Evolutionary conservation across 192 early-diverging fungal genomes (phyloP), one percentile per base, ranked within the genome.

Genomic region (Backusella morwellensis): DNA sequence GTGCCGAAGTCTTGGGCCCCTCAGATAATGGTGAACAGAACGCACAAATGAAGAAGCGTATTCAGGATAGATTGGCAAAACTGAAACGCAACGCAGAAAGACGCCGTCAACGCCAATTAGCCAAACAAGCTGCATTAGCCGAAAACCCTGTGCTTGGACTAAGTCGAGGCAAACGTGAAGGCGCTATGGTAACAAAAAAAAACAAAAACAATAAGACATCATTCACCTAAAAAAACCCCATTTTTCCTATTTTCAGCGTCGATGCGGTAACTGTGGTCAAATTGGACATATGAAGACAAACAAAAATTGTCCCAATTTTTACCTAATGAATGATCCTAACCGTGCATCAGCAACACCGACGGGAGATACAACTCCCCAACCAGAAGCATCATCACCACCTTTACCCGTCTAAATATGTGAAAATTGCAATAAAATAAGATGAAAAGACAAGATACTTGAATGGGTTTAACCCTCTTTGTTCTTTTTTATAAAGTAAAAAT

Each of bases 241-340:
- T 34, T 73, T 54, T 73, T 78, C 21, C 36, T 29, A 47, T 72
- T 29, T 42, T n/a, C 78, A 90, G 84, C 88, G 92, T 14, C 85
- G 87, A 40, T 95, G 94, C 79, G 92, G 94, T 72, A 93, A 94
- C 78, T 95, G 94, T 81, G 92, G 92, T 36, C 85, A 90, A 76
- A 81, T 91, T 23, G 94, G 94, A n/a, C 94, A 95, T 52, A 95
- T 93, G 93, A 95, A 94, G 81, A 95, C 94, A 7, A 95, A 94
- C 83, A 92, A 91, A 68, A 93, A 89, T 50, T 95, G 94, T 78
- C 93, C 92, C 5, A 89, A 84, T 68, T 86, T 82, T 21, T 86
- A 86, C 71, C 81, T 77, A n/a, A 75, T 85, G 78, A 86, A 80
- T 79, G 50, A 71, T 70, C 73, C 75, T 41, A 70, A 69, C 12